Conservation (phyloP, 192 early-diverging fungal genomes). For the Coemansia guatemalensis region DNA sequence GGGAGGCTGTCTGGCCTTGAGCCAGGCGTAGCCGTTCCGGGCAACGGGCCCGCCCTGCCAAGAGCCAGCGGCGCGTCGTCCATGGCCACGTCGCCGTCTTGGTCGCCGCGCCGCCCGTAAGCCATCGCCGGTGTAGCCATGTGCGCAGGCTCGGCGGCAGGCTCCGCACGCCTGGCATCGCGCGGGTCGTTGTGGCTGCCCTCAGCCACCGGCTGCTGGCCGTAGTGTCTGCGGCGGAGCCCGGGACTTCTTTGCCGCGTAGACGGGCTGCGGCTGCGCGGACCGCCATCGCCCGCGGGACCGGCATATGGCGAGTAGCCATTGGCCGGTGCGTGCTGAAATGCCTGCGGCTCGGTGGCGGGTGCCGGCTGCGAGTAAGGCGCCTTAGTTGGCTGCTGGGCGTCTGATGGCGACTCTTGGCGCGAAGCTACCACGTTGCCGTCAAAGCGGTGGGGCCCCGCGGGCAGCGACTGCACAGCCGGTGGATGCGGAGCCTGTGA, state of each 20-base stretch:
- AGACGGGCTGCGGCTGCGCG: constrained; percentile 35
- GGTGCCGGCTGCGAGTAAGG: constrained; percentile 20
- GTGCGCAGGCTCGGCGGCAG: background rate
- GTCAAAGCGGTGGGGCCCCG: constrained; percentile 31
- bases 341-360: constrained; percentile 19
- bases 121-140: background rate
- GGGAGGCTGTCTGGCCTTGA: constrained; percentile 12
- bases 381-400: constrained; percentile 25
- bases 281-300: background rate
- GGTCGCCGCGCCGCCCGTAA: constrained; percentile 20
- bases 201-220: constrained; percentile 12
- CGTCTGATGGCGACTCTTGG: constrained; percentile 30
- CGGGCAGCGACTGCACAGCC: constrained; percentile 12
- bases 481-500: constrained; percentile 17
- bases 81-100: constrained; percentile 38
- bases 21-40: background rate
- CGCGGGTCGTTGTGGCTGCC: constrained; percentile 1
- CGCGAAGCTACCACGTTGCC: constrained; percentile 26
- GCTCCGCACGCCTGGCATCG: background rate
- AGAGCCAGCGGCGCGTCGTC: constrained; percentile 17
- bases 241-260: constrained; percentile 19
- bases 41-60: background rate
- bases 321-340: constrained; percentile 43
- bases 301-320: constrained; percentile 31
- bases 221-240: constrained; percentile 13